Base-by-base conservation (phyloP, 1,139 yeast species). In the Candida glucosophila region DNA sequence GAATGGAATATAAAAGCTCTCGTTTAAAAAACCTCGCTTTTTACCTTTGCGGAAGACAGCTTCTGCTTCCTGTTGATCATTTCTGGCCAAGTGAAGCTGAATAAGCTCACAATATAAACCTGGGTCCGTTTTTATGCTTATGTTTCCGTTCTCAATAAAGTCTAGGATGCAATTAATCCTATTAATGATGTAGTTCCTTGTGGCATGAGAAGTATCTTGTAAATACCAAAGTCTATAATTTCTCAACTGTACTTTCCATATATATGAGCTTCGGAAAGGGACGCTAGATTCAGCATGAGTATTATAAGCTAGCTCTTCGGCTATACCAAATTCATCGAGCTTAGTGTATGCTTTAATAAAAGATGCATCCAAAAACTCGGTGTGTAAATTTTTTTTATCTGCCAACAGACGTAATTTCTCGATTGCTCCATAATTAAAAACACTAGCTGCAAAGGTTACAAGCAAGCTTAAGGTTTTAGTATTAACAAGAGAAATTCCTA, bases 321-420 rank as follows among this genome's bases (percentile, higher is more conserved):
- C 67, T n/a, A 33, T 29, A 28, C 49, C 50, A 34, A 38, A 59
- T 28, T 52, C 58, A 14, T 49, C 59, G 12, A 63, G 36, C 17
- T 33, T 39, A 3, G 55, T 46, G 29, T 54, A 55, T 2, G 56
- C 54, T 6, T 36, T 30, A 12, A 54, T 47, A 18, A 60, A 37
- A 6, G 39, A 36, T 15, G 30, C 20, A 25, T 44, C 44, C 7
- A 44, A 35, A 1, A 27, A 25, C n/a, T 40, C 45, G 21, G 36
- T 25, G 21, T 32, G 24, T 9, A 49, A 24, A 14, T 42, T 33
- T 12, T 41, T 35, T 3, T 39, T 26, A 3, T 32, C 22, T 1
- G 58, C 56, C 3, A 53, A 18, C 4, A 28, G 15, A 20, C 38
- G 32, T 1, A 60, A 30, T 7, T 60, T 28, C 14, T 50, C 48